phyloP scores from a whole-genome alignment of 2,329 filamentous ascomycete genomes.

The Fusarium neocosmosporiellum region DNA sequence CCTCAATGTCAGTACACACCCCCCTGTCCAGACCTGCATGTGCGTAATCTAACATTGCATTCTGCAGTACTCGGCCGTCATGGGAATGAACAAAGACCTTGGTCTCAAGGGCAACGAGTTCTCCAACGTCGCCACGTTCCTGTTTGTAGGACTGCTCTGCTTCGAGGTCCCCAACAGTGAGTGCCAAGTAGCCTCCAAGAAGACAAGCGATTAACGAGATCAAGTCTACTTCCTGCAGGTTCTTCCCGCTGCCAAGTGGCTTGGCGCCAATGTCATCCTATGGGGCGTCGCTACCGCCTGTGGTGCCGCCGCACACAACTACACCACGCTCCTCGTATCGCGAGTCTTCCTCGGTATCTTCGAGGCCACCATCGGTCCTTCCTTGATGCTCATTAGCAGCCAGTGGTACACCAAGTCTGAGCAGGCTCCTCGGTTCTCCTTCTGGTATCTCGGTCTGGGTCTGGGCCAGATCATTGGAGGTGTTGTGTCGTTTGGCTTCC shows the following conservation, averaged over 20 bases:
- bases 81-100: conserved; percentile 67
- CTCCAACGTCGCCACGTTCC: conserved; percentile 69
- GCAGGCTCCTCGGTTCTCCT: conserved; percentile 67
- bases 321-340: conserved; percentile 63
- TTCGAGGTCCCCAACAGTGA: conserved; percentile 70
- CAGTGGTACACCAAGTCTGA: conserved; percentile 73
- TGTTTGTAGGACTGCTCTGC: conserved; percentile 70
- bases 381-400: conserved; percentile 69
- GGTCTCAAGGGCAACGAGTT: conserved; percentile 69
- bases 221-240: conserved; percentile 68
- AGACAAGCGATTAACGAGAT: not conserved
- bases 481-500: conserved; percentile 71
- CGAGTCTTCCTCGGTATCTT: conserved; percentile 71
- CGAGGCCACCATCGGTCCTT: conserved; percentile 69
- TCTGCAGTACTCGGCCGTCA: conserved; percentile 71
- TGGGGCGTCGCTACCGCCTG: conserved; percentile 69
- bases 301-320: conserved; percentile 65
- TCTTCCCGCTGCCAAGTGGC: conserved; percentile 70
- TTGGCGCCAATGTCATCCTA: conserved; percentile 67
- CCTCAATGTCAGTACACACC: conserved; percentile 62
- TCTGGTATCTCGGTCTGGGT: conserved; percentile 72
- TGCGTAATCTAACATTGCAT: not conserved
- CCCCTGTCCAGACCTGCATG: not conserved
- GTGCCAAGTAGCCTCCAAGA: conserved; percentile 6
- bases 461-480: conserved; percentile 72